Evolutionary conservation across 2,329 filamentous ascomycete species (phyloP), one percentile per base, ranked within the genome.

Genomic region (Podosphaera aphanis): DNA sequence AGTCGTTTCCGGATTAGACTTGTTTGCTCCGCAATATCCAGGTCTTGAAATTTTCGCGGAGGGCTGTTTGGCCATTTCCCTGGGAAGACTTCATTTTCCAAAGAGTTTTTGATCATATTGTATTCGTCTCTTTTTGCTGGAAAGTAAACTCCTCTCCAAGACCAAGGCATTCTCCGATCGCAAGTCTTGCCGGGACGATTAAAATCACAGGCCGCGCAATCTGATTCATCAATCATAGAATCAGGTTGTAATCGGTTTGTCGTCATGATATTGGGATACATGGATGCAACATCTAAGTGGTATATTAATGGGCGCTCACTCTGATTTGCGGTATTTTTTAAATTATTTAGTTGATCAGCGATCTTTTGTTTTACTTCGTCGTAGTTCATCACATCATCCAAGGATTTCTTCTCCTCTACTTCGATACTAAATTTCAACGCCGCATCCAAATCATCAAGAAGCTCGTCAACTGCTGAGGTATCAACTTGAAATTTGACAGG

Each of bases 221-320:
- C 84, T 0, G 86, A 83, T 60, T 98, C 92, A 42, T 88, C 69
- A 46, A 98, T 92, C 85, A 98, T 93, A n/a, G 90, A 95, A 61
- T 98, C 90, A 0, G 90, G 90, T 55, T 98, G 90, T 41, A 98
- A 64, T 60, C 90, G 81, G 61, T 98, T 98, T 1, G 90, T 98
- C 1, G 92, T 98, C 92, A 98, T 98, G 61, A 98, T 98, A 62
- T 98, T 98, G 8, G 90, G 90, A 60, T 98, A 98, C 90, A 98
- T 98, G 49, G 90, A 94, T 16, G 90, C 90, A 48, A 98, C 92
- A 59, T 98, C 90, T 64, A 98, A 68, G 69, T 98, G 90, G 63
- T 98, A 98, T 52, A 98, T 98, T 27, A 92, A 72, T 3, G 90
- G 90, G 38, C 77, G 69, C 60, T 98, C 90, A 53, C 69, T 76